A percentile compares a stretch with the other conserved stretches of the same genome.
phyloP scores from a whole-genome alignment of 2,329 filamentous ascomycete genomes.

The Delphinella strobiligena region DNA sequence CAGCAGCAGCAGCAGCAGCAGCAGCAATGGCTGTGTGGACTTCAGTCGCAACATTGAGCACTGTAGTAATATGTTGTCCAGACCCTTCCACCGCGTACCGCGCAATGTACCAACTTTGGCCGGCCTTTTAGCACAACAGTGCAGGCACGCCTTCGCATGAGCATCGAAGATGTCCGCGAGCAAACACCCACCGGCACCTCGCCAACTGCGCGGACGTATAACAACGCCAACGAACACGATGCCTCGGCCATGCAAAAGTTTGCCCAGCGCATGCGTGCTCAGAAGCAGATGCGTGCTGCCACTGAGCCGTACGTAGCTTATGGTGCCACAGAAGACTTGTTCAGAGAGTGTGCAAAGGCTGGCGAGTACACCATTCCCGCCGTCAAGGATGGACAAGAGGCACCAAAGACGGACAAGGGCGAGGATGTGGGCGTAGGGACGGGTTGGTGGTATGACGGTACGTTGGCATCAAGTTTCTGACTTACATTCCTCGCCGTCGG shows the following conservation, averaged over 20 bases:
- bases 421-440: slow-evolving; percentile 68
- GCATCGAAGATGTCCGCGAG: background rate
- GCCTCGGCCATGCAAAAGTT: slow-evolving; percentile 10
- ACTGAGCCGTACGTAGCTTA: slow-evolving; percentile 68
- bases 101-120: slow-evolving; percentile 1
- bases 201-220: background rate
- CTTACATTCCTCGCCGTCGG: background rate
- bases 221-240: slow-evolving; percentile 8
- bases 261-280: slow-evolving; percentile 10
- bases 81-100: slow-evolving; percentile 5
- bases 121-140: slow-evolving; percentile 6
- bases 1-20: too few relatives aligned
- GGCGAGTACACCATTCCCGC: slow-evolving; percentile 68
- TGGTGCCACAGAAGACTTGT: slow-evolving; percentile 64
- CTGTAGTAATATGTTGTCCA: too few relatives aligned
- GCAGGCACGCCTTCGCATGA: too few relatives aligned
- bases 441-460: slow-evolving; percentile 76
- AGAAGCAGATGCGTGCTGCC: slow-evolving; percentile 20
- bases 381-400: slow-evolving; percentile 44
- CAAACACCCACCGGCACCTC: slow-evolving; percentile 6
- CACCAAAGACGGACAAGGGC: slow-evolving; percentile 62
- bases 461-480: slow-evolving; percentile 21
- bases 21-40: too few relatives aligned
- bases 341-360: slow-evolving; percentile 59
- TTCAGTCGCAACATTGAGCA: too few relatives aligned